Percentiles rank a stretch among this genome's conserved stretches.
Evolutionary conservation across 345 rosid genomes (phyloP).

Genomic region (Balakata baccata): DNA sequence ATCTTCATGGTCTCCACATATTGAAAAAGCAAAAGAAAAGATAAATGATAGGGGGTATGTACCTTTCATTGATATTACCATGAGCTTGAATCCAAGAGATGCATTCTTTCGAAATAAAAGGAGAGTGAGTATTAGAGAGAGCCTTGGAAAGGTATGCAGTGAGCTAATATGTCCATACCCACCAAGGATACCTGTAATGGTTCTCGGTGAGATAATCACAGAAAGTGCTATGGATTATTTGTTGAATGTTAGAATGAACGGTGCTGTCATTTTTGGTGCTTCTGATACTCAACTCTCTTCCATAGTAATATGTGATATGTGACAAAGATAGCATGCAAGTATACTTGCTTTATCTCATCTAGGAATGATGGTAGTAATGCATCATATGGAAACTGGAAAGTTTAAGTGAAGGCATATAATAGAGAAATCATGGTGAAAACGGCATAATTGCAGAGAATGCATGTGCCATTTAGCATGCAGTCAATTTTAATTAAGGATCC

Average conservation of each 20-base stretch:
- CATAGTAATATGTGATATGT: slow-evolving; percentile 35
- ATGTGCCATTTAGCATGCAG: neutral
- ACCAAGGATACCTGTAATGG: slow-evolving; percentile 47
- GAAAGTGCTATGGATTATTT: slow-evolving; percentile 43
- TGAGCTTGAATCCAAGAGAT: slow-evolving; percentile 49
- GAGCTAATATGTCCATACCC: slow-evolving; percentile 62
- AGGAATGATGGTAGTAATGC: neutral
- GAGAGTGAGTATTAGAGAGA: slow-evolving; percentile 35
- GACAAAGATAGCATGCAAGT: neutral
- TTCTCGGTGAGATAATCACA: slow-evolving; percentile 52
- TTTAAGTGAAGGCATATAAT: neutral
- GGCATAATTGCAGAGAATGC: neutral
- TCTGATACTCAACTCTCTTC: slow-evolving; percentile 52
- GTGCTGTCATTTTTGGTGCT: slow-evolving; percentile 44
- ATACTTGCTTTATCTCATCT: neutral
- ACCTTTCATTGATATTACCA: slow-evolving; percentile 37
- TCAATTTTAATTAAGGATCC: neutral
- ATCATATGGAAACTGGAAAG: neutral
- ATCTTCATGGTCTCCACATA: slow-evolving; percentile 21
- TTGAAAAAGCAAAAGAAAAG: neutral
- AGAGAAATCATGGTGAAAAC: too few species aligned
- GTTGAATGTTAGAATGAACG: slow-evolving; percentile 35
- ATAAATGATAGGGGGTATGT: slow-evolving; percentile 11
- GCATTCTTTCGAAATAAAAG: slow-evolving; percentile 50
- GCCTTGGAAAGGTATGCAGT: slow-evolving; percentile 47